Evolutionary conservation across 2,329 filamentous ascomycete species (phyloP).

Genomic region (Thelonectria rubi): DNA sequence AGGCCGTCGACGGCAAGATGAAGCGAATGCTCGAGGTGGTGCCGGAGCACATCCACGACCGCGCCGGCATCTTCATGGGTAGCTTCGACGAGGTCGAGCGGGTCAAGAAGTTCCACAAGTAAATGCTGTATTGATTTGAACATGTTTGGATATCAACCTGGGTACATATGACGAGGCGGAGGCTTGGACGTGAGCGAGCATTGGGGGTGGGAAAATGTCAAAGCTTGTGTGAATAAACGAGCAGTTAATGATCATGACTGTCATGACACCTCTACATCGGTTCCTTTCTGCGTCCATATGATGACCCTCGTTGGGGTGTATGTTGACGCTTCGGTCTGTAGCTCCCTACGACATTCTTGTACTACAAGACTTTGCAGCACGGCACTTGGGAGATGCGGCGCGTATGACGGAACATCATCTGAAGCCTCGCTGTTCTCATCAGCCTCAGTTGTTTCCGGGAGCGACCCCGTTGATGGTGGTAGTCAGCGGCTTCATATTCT

Average conservation of each 20-base stretch:
- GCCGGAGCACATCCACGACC: constrained; percentile 93
- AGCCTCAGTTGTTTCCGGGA: too few relatives aligned
- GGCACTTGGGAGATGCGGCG: too few relatives aligned
- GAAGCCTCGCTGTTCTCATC: too few relatives aligned
- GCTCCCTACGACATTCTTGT: too few relatives aligned
- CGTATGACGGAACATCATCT: too few relatives aligned
- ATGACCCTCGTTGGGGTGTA: too few relatives aligned
- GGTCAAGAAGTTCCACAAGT: constrained; percentile 81
- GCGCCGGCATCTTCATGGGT: constrained; percentile 94
- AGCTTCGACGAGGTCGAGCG: constrained; percentile 96
- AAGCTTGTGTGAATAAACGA: constrained; percentile 38
- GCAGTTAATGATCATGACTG: constrained; percentile 38
- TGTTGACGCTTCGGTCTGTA: too few relatives aligned
- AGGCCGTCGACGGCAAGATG: constrained; percentile 93
- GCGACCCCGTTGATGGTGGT: too few relatives aligned
- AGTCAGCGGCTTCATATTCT: too few relatives aligned
- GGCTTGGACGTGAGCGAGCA: constrained; percentile 31
- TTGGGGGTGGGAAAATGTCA: constrained; percentile 36
- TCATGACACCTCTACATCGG: not conserved
- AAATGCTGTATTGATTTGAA: constrained; percentile 18
- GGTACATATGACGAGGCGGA: constrained; percentile 17
- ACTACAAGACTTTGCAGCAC: too few relatives aligned
- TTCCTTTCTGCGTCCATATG: too few relatives aligned
- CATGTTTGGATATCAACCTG: constrained; percentile 13
- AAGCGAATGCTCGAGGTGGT: constrained; percentile 87